Conservation (phyloP, 441 rosid genomes). For the California macrophylla region DNA sequence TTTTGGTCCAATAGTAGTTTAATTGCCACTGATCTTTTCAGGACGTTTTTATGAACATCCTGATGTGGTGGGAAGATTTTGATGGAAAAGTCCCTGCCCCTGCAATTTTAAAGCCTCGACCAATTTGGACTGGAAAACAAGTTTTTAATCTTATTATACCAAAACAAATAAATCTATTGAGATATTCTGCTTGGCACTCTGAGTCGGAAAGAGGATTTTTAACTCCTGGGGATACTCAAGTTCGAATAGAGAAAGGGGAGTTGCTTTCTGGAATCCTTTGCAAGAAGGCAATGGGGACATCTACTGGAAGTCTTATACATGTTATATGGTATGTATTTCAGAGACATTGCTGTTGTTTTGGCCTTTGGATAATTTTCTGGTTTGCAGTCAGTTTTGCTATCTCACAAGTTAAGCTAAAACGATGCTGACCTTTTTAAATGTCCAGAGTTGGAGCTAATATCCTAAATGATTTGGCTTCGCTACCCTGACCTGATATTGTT, state of each 20-base stretch:
- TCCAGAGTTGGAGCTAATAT: not conserved
- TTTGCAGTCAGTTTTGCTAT: not conserved
- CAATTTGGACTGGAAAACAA: constrained; percentile 98
- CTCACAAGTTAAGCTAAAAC: not conserved
- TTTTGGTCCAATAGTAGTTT: constrained; percentile 1
- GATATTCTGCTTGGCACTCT: constrained; percentile 84
- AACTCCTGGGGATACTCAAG: constrained; percentile 89
- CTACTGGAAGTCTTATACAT: constrained; percentile 91
- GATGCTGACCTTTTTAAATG: not conserved
- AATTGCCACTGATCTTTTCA: constrained; percentile 24
- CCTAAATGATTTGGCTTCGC: not conserved
- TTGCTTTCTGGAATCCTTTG: constrained; percentile 87
- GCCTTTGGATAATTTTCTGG: not conserved
- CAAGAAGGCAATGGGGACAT: constrained; percentile 92
- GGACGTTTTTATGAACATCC: constrained; percentile 96
- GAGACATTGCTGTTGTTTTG: not conserved
- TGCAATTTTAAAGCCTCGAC: constrained; percentile 82
- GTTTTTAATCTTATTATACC: constrained; percentile 96
- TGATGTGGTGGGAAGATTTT: constrained; percentile 99
- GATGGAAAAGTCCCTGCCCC: constrained; percentile 99
- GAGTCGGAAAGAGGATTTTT: constrained; percentile 72
- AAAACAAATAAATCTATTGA: constrained; percentile 89
- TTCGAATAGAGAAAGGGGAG: constrained; percentile 92
- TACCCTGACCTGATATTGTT: not conserved
- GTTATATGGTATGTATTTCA: constrained; percentile 66